A percentile compares a stretch with the other conserved stretches of the same genome.
Conservation (phyloP, 2,329 filamentous ascomycete genomes). For the Colletotrichum orbiculare region DNA sequence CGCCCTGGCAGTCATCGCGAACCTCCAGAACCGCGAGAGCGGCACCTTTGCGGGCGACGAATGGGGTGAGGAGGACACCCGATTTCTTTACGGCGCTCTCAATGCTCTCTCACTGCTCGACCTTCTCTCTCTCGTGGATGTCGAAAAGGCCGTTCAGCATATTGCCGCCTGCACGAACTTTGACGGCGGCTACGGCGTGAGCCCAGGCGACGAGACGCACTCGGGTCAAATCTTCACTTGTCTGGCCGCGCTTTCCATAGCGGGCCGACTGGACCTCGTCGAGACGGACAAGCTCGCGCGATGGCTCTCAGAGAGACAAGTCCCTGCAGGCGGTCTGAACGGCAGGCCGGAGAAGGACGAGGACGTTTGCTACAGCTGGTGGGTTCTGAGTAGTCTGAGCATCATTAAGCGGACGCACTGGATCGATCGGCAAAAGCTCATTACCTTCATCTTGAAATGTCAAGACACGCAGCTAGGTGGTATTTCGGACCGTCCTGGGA, state of each 20-base stretch:
- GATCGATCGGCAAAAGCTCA: conserved; percentile 87
- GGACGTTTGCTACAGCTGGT: conserved; percentile 99
- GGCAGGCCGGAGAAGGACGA: conserved; percentile 95
- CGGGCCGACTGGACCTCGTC: conserved; percentile 82
- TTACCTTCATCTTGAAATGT: conserved; percentile 84
- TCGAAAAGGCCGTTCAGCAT: conserved; percentile 83
- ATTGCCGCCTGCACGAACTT: conserved; percentile 89
- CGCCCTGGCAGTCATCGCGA: conserved; percentile 73
- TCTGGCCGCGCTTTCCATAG: conserved; percentile 86
- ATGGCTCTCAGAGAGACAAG: conserved; percentile 94
- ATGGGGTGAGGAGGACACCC: conserved; percentile 96
- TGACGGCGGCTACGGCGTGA: conserved; percentile 92
- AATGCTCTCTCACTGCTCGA: conserved; percentile 89
- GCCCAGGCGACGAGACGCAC: conserved; percentile 92
- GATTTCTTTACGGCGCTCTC: conserved; percentile 91
- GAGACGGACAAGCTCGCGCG: conserved; percentile 83
- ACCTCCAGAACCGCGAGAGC: conserved; percentile 80
- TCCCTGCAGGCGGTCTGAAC: conserved; percentile 89
- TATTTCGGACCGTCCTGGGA: conserved; percentile 87
- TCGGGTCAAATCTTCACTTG: conserved; percentile 97
- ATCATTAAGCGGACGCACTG: conserved; percentile 91
- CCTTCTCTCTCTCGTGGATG: conserved; percentile 78
- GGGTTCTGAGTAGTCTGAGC: conserved; percentile 91
- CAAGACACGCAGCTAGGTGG: conserved; percentile 89
- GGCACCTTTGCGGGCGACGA: conserved; percentile 94